Evolutionary conservation across 192 early-diverging fungal genomes (phyloP), one percentile per base, ranked within the genome.

Genomic region (Rhizophagus clarus): DNA sequence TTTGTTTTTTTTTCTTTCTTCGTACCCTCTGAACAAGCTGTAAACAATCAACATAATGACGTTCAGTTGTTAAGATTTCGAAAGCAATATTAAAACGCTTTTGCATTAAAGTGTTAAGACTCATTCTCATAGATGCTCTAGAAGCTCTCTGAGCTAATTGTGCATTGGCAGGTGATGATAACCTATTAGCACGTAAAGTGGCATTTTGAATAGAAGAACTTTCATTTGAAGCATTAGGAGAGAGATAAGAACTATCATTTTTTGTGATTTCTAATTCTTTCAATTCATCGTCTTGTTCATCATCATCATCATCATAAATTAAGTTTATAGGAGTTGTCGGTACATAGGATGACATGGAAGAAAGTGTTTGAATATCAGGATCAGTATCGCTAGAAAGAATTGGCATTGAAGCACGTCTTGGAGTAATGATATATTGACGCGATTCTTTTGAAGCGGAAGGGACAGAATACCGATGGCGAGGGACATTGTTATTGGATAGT

Each of bases 1-100:
- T 56, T 17, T n/a, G n/a, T n/a, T n/a, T n/a, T n/a, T 34, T 17
- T 5, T 34, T 22, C 14, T 11, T 61, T 61, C 31, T 51, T 45
- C 42, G 20, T 78, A 78, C 76, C 22, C 89, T 88, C 40, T 94
- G 86, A 2, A 97, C 80, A 71, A 91, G 86, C 60, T 89, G 81
- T 40, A 97, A 83, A 45, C 93, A 91, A 40, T 93, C 88, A 15
- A 97, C 94, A 80, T 97, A 97, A 4, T 94, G 95, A 60, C 90
- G 83, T 82, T 97, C 96, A 2, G 96, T 96, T 71, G 89, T 85
- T 20, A 96, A 81, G 22, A 97, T 90, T 84, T 97, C 96, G 4
- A 88, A 86, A 28, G 94, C 88, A 15, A 97, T 92, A 62, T 89
- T 86, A 76, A 86, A 81, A 24, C 94, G 84, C 81, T 91, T 85